These are phyloP conservation scores for Neotropicomus parvogracilis DNA, from an alignment of 1,284 basidiomycete species.

Conservation along the genomic window DNA sequence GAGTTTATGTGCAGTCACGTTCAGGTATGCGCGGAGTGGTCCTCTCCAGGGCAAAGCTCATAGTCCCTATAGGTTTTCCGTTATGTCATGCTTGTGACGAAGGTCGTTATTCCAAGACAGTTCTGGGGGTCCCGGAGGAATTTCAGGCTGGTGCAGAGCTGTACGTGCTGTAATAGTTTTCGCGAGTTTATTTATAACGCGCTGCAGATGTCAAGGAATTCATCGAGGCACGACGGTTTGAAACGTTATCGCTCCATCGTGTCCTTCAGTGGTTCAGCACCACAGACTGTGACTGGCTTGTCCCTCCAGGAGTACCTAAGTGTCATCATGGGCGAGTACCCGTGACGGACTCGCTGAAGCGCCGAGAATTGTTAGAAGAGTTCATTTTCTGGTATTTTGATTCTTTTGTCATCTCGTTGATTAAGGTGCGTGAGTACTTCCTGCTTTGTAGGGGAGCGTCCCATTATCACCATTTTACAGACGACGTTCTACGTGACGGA, in stretches of 20 bases:
- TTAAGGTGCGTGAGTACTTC: slow-evolving; percentile 54
- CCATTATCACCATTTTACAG: slow-evolving; percentile 39
- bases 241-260: slow-evolving; percentile 78
- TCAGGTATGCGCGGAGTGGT: slow-evolving; percentile 43
- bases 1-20: slow-evolving; percentile 68
- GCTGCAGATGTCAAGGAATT: slow-evolving; percentile 66
- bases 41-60: not conserved
- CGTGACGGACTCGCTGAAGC: slow-evolving; percentile 68
- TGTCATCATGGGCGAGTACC: slow-evolving; percentile 48
- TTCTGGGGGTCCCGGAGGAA: slow-evolving; percentile 82
- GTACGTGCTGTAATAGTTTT: slow-evolving; percentile 44
- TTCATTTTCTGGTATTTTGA: slow-evolving; percentile 94
- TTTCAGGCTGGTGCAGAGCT: slow-evolving; percentile 52
- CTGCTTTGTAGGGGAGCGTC: not conserved
- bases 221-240: slow-evolving; percentile 73
- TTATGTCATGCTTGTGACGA: slow-evolving; percentile 63
- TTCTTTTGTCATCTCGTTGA: slow-evolving; percentile 74
- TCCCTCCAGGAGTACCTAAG: slow-evolving; percentile 39
- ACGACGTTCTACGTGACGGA: slow-evolving; percentile 95
- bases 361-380: slow-evolving; percentile 76
- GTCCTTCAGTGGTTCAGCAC: slow-evolving; percentile 77
- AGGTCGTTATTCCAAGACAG: slow-evolving; percentile 66
- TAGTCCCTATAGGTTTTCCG: slow-evolving; percentile 57
- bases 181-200: not conserved
- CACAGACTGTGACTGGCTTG: slow-evolving; percentile 81